phyloP scores from a whole-genome alignment of 345 rosid species.

The Salix exigua region DNA sequence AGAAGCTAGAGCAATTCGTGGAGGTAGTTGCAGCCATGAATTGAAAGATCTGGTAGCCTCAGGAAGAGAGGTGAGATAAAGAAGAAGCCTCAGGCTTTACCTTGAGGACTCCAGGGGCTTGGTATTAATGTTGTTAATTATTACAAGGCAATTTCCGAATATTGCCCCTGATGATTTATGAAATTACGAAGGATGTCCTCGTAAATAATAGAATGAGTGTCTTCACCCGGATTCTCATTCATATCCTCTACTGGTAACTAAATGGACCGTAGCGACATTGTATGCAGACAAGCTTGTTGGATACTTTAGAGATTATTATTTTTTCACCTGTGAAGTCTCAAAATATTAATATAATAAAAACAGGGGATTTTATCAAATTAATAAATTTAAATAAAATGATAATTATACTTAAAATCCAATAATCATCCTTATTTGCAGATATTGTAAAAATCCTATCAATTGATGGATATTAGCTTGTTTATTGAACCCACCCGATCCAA shows the following conservation, averaged over 20 bases:
- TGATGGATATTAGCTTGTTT: neutral
- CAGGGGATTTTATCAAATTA: neutral
- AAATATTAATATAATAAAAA: too few species aligned
- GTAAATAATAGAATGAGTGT: neutral
- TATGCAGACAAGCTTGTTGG: neutral
- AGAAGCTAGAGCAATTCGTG: constrained; percentile 27
- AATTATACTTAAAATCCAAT: neutral
- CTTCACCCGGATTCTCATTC: neutral
- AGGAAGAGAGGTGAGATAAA: neutral
- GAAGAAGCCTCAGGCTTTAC: neutral
- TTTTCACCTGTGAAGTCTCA: neutral
- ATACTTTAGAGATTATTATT: neutral
- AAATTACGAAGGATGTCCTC: neutral
- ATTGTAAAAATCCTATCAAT: neutral
- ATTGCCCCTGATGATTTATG: constrained; percentile 1
- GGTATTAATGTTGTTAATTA: neutral
- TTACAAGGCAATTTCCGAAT: neutral
- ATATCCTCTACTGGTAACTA: neutral
- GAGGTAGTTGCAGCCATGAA: constrained; percentile 45
- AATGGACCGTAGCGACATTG: neutral
- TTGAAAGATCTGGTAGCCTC: neutral
- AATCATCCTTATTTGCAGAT: neutral
- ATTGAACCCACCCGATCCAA: too few species aligned
- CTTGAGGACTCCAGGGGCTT: neutral
- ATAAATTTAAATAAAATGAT: neutral